These are phyloP conservation scores for Cyclaneusma minus DNA, from an alignment of 2,329 filamentous ascomycete genomes.

Conservation along the genomic window DNA sequence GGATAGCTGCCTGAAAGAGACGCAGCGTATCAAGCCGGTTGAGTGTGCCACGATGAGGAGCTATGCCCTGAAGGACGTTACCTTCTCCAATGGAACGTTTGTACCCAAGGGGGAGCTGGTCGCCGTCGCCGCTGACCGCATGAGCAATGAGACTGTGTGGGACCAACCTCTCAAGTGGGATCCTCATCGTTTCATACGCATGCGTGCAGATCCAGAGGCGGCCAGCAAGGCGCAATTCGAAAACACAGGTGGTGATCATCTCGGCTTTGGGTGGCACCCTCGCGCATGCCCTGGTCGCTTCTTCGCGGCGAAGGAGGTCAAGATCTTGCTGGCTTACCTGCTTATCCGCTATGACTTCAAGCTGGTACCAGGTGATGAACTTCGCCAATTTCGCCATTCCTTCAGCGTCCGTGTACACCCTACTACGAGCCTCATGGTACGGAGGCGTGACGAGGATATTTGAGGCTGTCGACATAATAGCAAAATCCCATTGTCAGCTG, in stretches of 20 bases:
- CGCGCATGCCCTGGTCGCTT: conserved; percentile 24
- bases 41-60: too few relatives aligned
- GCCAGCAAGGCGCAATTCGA: conserved; percentile 1
- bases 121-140: background rate
- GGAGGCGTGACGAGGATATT: too few relatives aligned
- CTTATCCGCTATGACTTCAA: conserved; percentile 15
- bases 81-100: background rate
- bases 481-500: too few relatives aligned
- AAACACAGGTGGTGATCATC: background rate
- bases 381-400: too few relatives aligned
- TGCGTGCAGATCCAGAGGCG: background rate
- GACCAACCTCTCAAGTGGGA: background rate
- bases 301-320: conserved; percentile 20
- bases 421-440: too few relatives aligned
- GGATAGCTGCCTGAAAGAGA: conserved; percentile 23
- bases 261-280: conserved; percentile 14
- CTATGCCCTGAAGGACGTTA: background rate
- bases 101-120: background rate
- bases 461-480: too few relatives aligned
- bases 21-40: conserved; percentile 18
- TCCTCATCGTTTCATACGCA: background rate
- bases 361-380: background rate
- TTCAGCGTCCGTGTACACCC: too few relatives aligned
- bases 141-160: background rate
- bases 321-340: conserved; percentile 14